Percentiles rank a stretch among this genome's conserved stretches.
Evolutionary conservation across 228 moss, liverwort and hornwort species (phyloP).

Genomic region (Sphagnum magellanicum): DNA sequence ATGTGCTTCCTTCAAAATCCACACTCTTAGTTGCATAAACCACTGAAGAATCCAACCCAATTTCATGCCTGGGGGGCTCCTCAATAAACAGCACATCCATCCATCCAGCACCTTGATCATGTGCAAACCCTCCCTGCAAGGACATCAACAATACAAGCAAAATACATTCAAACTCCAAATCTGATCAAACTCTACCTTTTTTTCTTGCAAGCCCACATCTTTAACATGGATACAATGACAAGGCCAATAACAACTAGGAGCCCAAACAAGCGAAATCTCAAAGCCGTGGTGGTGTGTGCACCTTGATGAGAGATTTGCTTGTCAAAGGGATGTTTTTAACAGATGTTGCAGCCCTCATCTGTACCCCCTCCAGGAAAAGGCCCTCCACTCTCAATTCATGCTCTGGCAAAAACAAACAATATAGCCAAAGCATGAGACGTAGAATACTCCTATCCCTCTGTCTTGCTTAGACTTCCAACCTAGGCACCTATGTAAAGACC

Average conservation of each 20-base stretch:
- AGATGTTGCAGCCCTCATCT: conserved; percentile 4
- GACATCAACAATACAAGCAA: not conserved
- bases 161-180: no score
- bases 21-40: conserved; percentile 1
- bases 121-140: conserved; percentile 4
- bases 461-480: no score
- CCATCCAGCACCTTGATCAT: conserved; percentile 6
- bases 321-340: not conserved
- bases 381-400: conserved; percentile 4
- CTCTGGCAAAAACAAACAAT: not conserved
- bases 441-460: no score
- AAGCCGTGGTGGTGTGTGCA: not conserved
- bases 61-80: not conserved
- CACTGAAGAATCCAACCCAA: conserved; percentile 1
- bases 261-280: no score
- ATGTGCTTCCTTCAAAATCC: conserved; percentile 2
- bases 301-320: conserved; percentile 4
- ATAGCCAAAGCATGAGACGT: not conserved
- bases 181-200: no score
- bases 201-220: no score
- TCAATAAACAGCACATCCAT: conserved; percentile 3
- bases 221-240: no score
- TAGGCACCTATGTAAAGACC: no score
- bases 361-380: conserved; percentile 7
- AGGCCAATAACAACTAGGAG: no score